Conservation (phyloP, 768 basidiomycete genomes). For the Boletus tomentosulus region DNA sequence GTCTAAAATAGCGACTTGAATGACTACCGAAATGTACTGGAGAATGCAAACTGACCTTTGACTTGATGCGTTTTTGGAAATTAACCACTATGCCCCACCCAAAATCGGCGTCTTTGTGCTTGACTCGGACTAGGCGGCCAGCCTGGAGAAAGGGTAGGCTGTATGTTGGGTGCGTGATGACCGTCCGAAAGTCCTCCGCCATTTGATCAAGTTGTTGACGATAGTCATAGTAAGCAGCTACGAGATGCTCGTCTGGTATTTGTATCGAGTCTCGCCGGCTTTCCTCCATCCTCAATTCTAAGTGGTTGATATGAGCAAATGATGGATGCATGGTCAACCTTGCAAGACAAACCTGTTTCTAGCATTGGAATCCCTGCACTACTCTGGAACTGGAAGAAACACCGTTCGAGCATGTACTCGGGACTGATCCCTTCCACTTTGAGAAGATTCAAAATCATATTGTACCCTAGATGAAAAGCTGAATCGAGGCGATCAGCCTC, state of each 20-base stretch:
- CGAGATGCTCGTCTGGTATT: slow-evolving; percentile 80
- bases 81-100: slow-evolving; percentile 97
- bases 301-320: slow-evolving; percentile 5
- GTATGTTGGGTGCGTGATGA: slow-evolving; percentile 94
- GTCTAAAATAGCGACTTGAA: slow-evolving; percentile 38
- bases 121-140: slow-evolving; percentile 89
- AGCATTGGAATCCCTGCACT: slow-evolving; percentile 82
- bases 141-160: slow-evolving; percentile 90
- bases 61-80: slow-evolving; percentile 80
- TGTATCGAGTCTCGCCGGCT: slow-evolving; percentile 54
- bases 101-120: slow-evolving; percentile 83
- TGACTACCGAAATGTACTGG: not conserved
- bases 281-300: slow-evolving; percentile 78
- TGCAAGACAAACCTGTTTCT: slow-evolving; percentile 62
- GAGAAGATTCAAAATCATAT: slow-evolving; percentile 98
- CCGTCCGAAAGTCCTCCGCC: slow-evolving; percentile 81
- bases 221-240: slow-evolving; percentile 88
- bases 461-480: slow-evolving; percentile 97
- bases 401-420: slow-evolving; percentile 95
- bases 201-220: slow-evolving; percentile 93
- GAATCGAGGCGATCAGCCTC: slow-evolving; percentile 96
- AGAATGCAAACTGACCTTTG: slow-evolving; percentile 51
- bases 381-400: slow-evolving; percentile 99
- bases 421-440: slow-evolving; percentile 98
- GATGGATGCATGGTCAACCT: not conserved